A percentile compares a stretch with the other conserved stretches of the same genome.
Evolutionary conservation across 108 stramenopile genomes (phyloP).

Genomic region (Mediolabrus comicus): DNA sequence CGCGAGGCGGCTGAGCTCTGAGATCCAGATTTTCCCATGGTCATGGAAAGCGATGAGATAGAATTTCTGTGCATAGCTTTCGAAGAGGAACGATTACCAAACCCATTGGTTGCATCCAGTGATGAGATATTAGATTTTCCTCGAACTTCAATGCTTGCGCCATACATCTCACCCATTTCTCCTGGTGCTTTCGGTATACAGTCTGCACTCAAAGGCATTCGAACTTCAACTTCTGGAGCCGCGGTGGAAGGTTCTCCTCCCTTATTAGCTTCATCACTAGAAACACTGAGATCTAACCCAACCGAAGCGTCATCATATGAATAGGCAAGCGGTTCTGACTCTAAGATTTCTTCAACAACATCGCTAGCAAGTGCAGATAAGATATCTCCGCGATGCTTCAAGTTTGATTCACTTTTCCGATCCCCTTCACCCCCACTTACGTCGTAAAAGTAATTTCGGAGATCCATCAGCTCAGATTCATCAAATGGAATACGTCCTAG

Average conservation of each 20-base stretch:
- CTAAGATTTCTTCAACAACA: conserved; percentile 78
- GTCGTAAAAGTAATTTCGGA: conserved; percentile 85
- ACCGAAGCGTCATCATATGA: conserved; percentile 47
- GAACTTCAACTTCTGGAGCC: not conserved
- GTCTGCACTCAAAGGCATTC: conserved; percentile 6
- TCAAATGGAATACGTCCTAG: conserved; percentile 87
- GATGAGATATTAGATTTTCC: conserved; percentile 1
- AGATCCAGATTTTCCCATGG: conserved; percentile 25
- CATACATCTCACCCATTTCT: conserved; percentile 19
- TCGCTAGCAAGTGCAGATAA: conserved; percentile 82
- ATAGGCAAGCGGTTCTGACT: conserved; percentile 50
- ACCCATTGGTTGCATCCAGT: not conserved
- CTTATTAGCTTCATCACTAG: conserved; percentile 26
- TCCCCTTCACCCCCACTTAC: conserved; percentile 63
- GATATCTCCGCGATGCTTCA: conserved; percentile 83
- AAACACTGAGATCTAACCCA: conserved; percentile 58
- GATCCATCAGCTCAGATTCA: conserved; percentile 79
- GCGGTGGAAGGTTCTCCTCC: not conserved
- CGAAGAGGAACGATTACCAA: not conserved
- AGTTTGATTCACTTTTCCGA: conserved; percentile 69
- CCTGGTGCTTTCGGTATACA: conserved; percentile 15
- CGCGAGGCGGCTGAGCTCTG: conserved; percentile 1
- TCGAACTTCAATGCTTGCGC: conserved; percentile 21
- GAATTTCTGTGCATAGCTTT: conserved; percentile 7
- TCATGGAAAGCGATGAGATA: conserved; percentile 23